Evolutionary conservation across 768 basidiomycete genomes (phyloP).

Genomic region (Polyporus arcularius): DNA sequence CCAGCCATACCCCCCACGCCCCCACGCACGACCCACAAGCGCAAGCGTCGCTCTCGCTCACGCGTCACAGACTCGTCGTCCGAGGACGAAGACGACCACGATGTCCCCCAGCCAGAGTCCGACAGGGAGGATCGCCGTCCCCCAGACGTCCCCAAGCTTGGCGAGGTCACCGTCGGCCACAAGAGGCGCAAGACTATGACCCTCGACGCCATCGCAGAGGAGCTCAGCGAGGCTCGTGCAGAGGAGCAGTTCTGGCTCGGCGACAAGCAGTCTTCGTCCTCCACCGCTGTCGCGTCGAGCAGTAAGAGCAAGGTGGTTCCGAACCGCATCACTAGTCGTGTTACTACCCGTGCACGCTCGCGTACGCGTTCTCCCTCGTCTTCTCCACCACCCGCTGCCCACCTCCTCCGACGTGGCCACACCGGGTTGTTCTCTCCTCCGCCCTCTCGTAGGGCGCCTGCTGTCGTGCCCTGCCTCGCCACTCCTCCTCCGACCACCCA

Average conservation of each 20-base stretch:
- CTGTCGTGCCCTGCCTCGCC: slow-evolving; percentile 22
- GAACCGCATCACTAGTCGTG: slow-evolving; percentile 14
- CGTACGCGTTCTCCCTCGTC: slow-evolving; percentile 31
- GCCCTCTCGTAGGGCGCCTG: slow-evolving; percentile 54
- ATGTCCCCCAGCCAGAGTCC: slow-evolving; percentile 30
- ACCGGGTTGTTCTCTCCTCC: slow-evolving; percentile 61
- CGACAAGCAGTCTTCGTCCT: background rate
- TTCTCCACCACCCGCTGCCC: slow-evolving; percentile 27
- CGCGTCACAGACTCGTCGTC: slow-evolving; percentile 48
- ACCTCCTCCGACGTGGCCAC: slow-evolving; percentile 22
- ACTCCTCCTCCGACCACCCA: slow-evolving; percentile 33
- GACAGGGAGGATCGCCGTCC: slow-evolving; percentile 27
- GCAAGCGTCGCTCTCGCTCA: slow-evolving; percentile 31
- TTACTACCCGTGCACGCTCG: slow-evolving; percentile 6
- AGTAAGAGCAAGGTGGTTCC: slow-evolving; percentile 12
- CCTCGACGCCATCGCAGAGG: slow-evolving; percentile 29
- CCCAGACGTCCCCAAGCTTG: slow-evolving; percentile 28
- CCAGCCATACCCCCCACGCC: slow-evolving; percentile 19
- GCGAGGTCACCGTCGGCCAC: slow-evolving; percentile 25
- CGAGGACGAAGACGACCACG: slow-evolving; percentile 28
- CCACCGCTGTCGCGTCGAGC: background rate
- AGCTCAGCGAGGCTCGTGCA: slow-evolving; percentile 25
- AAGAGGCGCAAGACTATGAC: slow-evolving; percentile 29
- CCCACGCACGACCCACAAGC: slow-evolving; percentile 21
- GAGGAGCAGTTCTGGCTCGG: slow-evolving; percentile 34